Evolutionary conservation across 306 rosid species (phyloP).

Genomic region (Vigna hirtella): DNA sequence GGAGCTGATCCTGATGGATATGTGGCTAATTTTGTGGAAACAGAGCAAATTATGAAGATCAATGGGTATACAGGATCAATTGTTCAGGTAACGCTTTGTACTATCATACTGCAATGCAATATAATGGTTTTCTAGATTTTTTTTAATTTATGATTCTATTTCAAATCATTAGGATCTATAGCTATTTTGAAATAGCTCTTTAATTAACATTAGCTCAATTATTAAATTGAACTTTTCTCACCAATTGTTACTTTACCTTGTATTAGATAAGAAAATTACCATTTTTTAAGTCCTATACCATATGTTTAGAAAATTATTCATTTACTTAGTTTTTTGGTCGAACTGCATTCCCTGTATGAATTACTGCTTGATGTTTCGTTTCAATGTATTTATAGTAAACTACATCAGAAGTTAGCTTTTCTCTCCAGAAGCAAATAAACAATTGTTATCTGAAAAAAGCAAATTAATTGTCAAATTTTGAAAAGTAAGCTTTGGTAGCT

Average conservation of each 20-base stretch:
- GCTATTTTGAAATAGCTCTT: conserved; percentile 13
- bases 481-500: not conserved
- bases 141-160: not conserved
- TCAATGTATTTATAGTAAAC: conserved; percentile 5
- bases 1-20: conserved; percentile 93
- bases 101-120: not conserved
- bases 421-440: not conserved
- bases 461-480: not conserved
- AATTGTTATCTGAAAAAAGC: not conserved
- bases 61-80: conserved; percentile 76
- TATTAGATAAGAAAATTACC: not conserved
- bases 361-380: not conserved
- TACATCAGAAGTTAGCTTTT: no score
- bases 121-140: conserved; percentile 10
- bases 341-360: not conserved
- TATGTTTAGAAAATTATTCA: conserved; percentile 2
- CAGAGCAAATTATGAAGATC: conserved; percentile 78
- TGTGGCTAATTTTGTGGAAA: conserved; percentile 87
- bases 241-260: not conserved
- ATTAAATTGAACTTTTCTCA: not conserved
- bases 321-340: not conserved
- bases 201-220: conserved; percentile 5
- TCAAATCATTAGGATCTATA: conserved; percentile 1
- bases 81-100: conserved; percentile 70
- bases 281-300: not conserved